Conservation (phyloP, 768 basidiomycete species). For the Gelatoporia subvermispora region DNA sequence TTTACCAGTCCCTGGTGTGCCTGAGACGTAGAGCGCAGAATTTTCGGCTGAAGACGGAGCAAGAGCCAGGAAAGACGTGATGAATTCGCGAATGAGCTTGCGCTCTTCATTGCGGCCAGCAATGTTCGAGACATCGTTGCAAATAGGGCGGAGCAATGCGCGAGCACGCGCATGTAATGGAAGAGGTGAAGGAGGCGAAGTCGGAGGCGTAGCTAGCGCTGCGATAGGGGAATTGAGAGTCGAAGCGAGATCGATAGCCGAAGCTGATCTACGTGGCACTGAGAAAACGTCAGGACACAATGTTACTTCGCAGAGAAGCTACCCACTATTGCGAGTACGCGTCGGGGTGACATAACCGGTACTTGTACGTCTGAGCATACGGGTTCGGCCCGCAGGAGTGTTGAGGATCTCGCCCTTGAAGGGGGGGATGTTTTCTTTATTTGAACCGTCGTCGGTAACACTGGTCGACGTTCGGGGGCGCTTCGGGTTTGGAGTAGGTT, state of each 20-base stretch:
- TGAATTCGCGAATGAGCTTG: slow-evolving; percentile 51
- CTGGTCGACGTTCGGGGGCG: slow-evolving; percentile 48
- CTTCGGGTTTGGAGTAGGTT: slow-evolving; percentile 61
- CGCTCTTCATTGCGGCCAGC: slow-evolving; percentile 69
- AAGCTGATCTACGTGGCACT: slow-evolving; percentile 45
- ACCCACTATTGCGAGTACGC: slow-evolving; percentile 41
- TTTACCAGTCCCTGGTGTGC: slow-evolving; percentile 90
- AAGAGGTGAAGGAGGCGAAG: slow-evolving; percentile 47
- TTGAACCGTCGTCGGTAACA: slow-evolving; percentile 49
- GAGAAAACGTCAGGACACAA: neutral
- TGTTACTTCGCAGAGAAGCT: neutral
- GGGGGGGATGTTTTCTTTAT: slow-evolving; percentile 81
- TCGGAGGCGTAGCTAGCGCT: slow-evolving; percentile 54
- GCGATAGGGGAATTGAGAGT: slow-evolving; percentile 40
- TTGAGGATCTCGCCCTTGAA: slow-evolving; percentile 36
- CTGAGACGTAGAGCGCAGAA: slow-evolving; percentile 81
- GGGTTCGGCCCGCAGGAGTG: slow-evolving; percentile 27
- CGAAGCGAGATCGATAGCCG: slow-evolving; percentile 36
- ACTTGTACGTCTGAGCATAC: slow-evolving; percentile 36
- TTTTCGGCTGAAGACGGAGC: slow-evolving; percentile 15
- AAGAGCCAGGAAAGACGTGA: slow-evolving; percentile 46
- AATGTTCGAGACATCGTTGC: slow-evolving; percentile 50
- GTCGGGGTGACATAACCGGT: slow-evolving; percentile 35
- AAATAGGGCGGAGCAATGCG: slow-evolving; percentile 67
- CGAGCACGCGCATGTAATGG: slow-evolving; percentile 58